Base-by-base conservation (phyloP, 2,329 filamentous ascomycete species). In the Venturia pyrina region DNA sequence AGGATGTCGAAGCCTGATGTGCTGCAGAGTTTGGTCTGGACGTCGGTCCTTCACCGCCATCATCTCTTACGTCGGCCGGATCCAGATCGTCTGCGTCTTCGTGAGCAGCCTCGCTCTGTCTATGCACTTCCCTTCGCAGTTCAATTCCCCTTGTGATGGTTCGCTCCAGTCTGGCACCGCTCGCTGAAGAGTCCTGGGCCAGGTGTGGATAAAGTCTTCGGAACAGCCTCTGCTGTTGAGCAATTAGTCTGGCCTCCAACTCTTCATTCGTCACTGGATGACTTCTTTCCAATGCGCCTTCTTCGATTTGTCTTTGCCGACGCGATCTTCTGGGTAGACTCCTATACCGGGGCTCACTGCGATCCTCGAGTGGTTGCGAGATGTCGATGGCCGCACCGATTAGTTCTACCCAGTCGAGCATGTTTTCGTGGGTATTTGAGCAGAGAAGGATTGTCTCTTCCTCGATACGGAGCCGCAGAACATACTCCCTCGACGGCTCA, bases 361-460 rank as follows among this genome's bases (percentile, higher is more conserved):
- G 84, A 69, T 91, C 89, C 69, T 92, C 89, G 48, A 91, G 81
- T 0, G 88, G 85, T 0, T 84, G 80, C 15, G 88, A 85, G 24
- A 92, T 83, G 71, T 90, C 87, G 67, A 92, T 89, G 60, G 87
- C 88, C n/a, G 87, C 87, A 71, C 87, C 89, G 11, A 90, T 77
- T 2, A 80, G 80, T 71, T 90, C 86, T 1, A 91, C 77, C 87
- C 89, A 89, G 62, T 82, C 81, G 68, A 90, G 81, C 73, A 91
- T 89, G 0, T 81, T 84, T 66, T 85, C 82, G 64, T 90, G 79
- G 63, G 86, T 83, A 64, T 84, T 78, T 69, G 87, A 88, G 2
- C 87, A 87, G 8, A 92, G 76, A 24, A 92, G 76, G 67, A 92
- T 87, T 71, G 92, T 89, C 69, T 92, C 88, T 1, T 86, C 85